These are phyloP conservation scores for Sclerotinia trifoliorum DNA, from an alignment of 2,329 filamentous ascomycete genomes.

Conservation along the genomic window DNA sequence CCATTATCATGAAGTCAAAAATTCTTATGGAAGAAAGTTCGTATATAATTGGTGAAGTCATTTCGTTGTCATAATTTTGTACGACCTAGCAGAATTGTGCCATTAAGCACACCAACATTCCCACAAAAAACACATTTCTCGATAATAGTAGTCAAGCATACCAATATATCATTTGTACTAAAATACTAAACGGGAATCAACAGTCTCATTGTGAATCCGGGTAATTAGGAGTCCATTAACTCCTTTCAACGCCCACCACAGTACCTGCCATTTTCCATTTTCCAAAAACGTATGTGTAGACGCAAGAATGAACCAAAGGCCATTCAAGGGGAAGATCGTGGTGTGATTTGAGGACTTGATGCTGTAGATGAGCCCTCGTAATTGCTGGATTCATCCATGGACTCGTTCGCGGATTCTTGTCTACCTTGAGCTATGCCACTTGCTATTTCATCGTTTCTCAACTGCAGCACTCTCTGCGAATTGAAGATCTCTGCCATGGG, in stretches of 20 bases:
- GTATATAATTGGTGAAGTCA: neutral
- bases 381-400: constrained; percentile 2
- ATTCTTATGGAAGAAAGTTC: neutral
- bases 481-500: neutral
- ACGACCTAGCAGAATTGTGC: neutral
- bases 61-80: neutral
- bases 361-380: constrained; percentile 9
- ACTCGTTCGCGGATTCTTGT: neutral
- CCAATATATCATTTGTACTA: neutral
- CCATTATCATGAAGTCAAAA: neutral
- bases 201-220: neutral
- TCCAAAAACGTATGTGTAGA: neutral
- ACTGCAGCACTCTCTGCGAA: neutral
- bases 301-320: neutral
- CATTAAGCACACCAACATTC: neutral
- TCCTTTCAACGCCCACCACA: neutral
- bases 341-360: neutral
- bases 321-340: constrained; percentile 2
- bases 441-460: constrained; percentile 2
- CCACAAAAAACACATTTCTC: neutral
- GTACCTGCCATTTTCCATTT: neutral
- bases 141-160: neutral
- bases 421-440: no score
- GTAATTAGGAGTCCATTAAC: neutral
- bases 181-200: neutral